Evolutionary conservation across 2,329 filamentous ascomycete genomes (phyloP).

Genomic region (Botrytis cinerea): DNA sequence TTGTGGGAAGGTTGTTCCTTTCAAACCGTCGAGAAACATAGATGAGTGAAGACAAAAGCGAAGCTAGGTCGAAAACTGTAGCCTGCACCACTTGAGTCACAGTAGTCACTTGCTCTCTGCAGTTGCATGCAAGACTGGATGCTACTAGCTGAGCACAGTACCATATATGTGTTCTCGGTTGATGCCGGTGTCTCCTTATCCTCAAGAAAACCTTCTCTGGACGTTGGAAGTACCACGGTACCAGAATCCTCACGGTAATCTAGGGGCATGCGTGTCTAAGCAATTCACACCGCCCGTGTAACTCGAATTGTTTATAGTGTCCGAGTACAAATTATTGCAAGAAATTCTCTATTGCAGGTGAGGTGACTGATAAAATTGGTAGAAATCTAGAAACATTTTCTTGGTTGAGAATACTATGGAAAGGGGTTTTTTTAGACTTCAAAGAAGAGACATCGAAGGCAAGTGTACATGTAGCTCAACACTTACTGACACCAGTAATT

Average conservation of each 20-base stretch:
- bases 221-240: neutral
- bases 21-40: neutral
- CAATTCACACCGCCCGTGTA: neutral
- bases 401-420: neutral
- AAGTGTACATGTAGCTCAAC: neutral
- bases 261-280: neutral
- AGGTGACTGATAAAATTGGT: neutral
- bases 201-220: neutral
- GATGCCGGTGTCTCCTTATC: neutral
- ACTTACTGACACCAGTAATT: neutral
- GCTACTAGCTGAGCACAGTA: neutral
- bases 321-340: no score
- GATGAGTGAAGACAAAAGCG: neutral
- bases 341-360: neutral
- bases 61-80: neutral
- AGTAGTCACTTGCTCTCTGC: neutral
- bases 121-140: neutral
- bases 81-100: neutral
- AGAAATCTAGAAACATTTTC: neutral
- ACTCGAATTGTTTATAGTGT: neutral
- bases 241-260: neutral
- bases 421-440: neutral
- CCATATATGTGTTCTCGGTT: neutral
- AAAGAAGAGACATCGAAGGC: neutral
- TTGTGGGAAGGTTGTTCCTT: no score